Base-by-base conservation (phyloP, 2,329 filamentous ascomycete species). In the Ophiostoma sp. region DNA sequence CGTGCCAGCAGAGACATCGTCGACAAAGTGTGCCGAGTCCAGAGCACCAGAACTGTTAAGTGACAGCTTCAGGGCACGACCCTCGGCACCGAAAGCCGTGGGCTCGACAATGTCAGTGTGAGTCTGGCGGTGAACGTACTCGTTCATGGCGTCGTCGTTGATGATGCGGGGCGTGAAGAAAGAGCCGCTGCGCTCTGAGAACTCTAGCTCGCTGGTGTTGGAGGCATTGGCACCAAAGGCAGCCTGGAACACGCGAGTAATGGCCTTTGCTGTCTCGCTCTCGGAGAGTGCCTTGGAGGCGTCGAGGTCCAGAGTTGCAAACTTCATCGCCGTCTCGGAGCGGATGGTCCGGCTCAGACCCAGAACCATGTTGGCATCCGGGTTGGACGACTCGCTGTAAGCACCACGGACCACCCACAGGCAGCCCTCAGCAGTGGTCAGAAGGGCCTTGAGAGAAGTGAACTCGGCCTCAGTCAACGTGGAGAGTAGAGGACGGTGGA, bases 231-330 rank as follows among this genome's bases (percentile, higher is more conserved):
- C 77, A 3, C 80, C 79, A 61, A 84, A 84, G 0, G 81, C 81
- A 0, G 79, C 77, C 36, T 77, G 77, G 77, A 84, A 82, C 0
- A 84, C 81, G 68, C 79, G 76, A 25, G 79, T 70, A 15, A 82
- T 76, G 2, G 77, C 75, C 19, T 76, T 73, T 8, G 76, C 73
- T 2, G 78, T 77, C 7, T 75, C 77, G 5, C 75, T 75, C 57
- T 79, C 78, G 0, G 77, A 76, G 3, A 80, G 76, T 0, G 70
- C 71, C 0, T 70, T 59, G 12, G 72, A 61, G 3, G 81, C 81
- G 45, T 86, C 83, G 1, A 87, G 78, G 68, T 87, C 85, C 0
- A 87, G 78, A 0, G 83, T 85, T 0, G 83, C 83, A 19, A 84
- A 83, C 15, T 80, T 80, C 66, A 85, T 82, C 31, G 81, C 80